Base-by-base conservation (phyloP, 1,284 basidiomycete genomes). In the Agaricales sp. region DNA sequence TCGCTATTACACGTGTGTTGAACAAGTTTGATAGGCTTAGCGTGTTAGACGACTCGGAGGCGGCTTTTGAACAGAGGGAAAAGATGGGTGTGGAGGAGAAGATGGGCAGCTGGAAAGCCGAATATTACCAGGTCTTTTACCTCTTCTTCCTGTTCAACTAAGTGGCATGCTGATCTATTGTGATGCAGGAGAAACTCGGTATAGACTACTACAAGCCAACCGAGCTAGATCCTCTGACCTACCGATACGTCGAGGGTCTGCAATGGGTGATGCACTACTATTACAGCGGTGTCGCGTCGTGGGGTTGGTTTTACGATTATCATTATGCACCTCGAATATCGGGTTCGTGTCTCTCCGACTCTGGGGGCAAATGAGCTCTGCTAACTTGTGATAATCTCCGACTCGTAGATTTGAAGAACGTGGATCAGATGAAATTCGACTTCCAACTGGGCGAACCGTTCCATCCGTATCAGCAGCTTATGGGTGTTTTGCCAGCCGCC, bases 241-340 rank as follows among this genome's bases (percentile, higher is more conserved):
- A 76, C 59, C 78, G 82, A 53, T 99, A 97, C 64, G 78, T 92
- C 35, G 92, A 99, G 63, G 96, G 95, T 1, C 68, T 99, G 53
- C 96, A 99, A 63, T 99, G 95, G 96, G 92, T 99, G 24, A 87
- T 99, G 81, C 88, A 93, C 63, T 99, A 99, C 67, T 99, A 99
- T 66, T 98, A 98, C 67, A 83, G 88, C 55, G 95, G 95, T 26
- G 93, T 97, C 13, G 89, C 91, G 1, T 94, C 92, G 3, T 99
- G 95, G 95, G 81, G 91, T 21, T 99, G 96, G 96, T 99, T 97
- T 72, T 99, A 98, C 69, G 74, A 94, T 63, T 98, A 97, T 64
- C 95, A 99, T 65, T 99, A 96, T 65, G 88, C 95, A 0, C 95
- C 93, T 13, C 80, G 92, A 47, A 94, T 96, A 54, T 91, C 90